Conservation (phyloP, 106 monocot species). For the Dendrobium nobile region DNA sequence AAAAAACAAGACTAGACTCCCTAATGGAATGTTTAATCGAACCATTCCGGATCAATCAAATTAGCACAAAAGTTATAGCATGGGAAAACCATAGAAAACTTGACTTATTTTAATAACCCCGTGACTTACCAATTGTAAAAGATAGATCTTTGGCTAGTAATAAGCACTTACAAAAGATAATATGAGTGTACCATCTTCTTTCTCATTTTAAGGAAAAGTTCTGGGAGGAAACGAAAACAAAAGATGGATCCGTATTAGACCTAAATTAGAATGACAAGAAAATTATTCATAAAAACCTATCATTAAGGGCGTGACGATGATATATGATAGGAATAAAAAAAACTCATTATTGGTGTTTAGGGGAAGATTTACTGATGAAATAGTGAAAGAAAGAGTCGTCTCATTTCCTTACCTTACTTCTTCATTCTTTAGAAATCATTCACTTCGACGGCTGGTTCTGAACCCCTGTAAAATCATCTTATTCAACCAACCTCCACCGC, state of each 20-base stretch:
- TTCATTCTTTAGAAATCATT: neutral
- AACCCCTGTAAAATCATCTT: too few relatives aligned
- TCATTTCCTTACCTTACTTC: neutral
- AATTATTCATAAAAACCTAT: slow-evolving; percentile 7
- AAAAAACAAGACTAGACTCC: too few relatives aligned
- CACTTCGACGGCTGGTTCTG: neutral
- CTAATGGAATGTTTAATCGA: too few relatives aligned
- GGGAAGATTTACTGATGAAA: slow-evolving; percentile 6
- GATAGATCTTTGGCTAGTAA: too few relatives aligned
- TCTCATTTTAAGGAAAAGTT: slow-evolving; percentile 13
- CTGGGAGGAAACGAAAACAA: slow-evolving; percentile 14
- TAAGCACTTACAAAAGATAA: slow-evolving; percentile 2
- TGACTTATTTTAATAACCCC: neutral
- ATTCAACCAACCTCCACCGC: too few relatives aligned
- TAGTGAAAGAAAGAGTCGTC: slow-evolving; percentile 5
- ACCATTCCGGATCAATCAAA: too few relatives aligned
- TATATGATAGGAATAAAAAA: slow-evolving; percentile 11
- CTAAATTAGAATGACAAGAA: neutral
- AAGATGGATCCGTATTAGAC: slow-evolving; percentile 7
- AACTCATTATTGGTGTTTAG: slow-evolving; percentile 4
- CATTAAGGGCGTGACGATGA: slow-evolving; percentile 1
- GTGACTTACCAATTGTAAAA: too few relatives aligned
- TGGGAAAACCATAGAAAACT: neutral
- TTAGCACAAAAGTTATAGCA: too few relatives aligned
- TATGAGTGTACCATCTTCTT: slow-evolving; percentile 5